phyloP scores from a whole-genome alignment of 1,139 yeast species.

The Pneumocystis oryctolagi region DNA sequence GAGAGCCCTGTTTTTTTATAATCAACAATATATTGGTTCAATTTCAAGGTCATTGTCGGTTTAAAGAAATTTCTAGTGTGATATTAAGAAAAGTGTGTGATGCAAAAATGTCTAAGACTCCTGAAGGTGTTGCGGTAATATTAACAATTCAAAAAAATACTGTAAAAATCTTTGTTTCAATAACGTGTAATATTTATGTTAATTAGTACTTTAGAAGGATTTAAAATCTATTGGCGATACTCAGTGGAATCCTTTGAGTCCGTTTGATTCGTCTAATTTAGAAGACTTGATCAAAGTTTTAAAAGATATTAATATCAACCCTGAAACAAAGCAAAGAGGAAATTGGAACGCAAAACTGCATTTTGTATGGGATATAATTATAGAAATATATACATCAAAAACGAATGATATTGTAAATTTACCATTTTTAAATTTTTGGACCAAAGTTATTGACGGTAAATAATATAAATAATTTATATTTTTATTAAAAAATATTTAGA shows the following conservation, averaged over 20 bases:
- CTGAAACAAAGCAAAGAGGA: conserved; percentile 28
- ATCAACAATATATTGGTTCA: conserved; percentile 39
- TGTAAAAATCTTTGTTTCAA: neutral
- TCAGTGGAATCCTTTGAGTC: conserved; percentile 58
- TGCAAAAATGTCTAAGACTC: conserved; percentile 42
- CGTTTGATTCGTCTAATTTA: conserved; percentile 54
- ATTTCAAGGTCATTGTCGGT: conserved; percentile 15
- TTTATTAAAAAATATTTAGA: conserved; percentile 25
- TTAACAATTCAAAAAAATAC: conserved; percentile 27
- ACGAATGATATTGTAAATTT: conserved; percentile 19
- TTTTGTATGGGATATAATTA: conserved; percentile 58
- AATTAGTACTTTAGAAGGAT: conserved; percentile 21
- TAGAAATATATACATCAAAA: conserved; percentile 20
- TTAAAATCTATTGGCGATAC: conserved; percentile 17
- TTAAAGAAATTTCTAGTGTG: conserved; percentile 20
- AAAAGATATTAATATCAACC: conserved; percentile 17
- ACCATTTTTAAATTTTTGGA: conserved; percentile 61
- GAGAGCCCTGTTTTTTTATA: conserved; percentile 67
- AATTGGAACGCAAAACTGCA: conserved; percentile 69
- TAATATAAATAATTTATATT: neutral
- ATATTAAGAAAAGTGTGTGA: conserved; percentile 34
- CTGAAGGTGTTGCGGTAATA: conserved; percentile 71
- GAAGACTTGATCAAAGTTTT: conserved; percentile 47
- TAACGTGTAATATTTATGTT: conserved; percentile 25
- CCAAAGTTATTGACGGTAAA: conserved; percentile 44